phyloP scores from a whole-genome alignment of 129 eudicot genomes.

The sunflower (Helianthus annuus) region DNA sequence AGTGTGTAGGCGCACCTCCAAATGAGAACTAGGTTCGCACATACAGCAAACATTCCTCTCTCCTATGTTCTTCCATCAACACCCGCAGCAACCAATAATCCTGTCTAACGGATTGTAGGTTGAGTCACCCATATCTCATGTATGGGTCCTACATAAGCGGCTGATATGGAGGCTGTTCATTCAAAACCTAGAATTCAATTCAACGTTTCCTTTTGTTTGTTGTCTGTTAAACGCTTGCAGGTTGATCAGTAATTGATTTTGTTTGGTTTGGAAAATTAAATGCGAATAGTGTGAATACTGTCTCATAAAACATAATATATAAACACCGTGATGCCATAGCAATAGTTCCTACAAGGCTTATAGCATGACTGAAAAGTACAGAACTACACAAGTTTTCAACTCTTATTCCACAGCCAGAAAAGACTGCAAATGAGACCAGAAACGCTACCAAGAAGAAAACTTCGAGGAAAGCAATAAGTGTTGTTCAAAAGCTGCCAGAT shows the following conservation, averaged over 20 bases:
- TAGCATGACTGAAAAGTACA: constrained; percentile 18
- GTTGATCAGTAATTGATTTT: not conserved
- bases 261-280: not conserved
- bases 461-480: constrained; percentile 17
- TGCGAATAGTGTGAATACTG: too few relatives aligned
- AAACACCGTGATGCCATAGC: constrained; percentile 10
- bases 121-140: too few relatives aligned
- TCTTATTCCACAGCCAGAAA: constrained; percentile 33
- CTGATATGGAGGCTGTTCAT: not conserved
- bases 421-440: constrained; percentile 34
- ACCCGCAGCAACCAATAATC: not conserved
- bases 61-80: not conserved
- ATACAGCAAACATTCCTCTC: not conserved
- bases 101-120: too few relatives aligned
- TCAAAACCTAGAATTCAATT: not conserved
- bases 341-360: constrained; percentile 24
- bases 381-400: constrained; percentile 16
- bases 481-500: constrained; percentile 22
- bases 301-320: not conserved
- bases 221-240: too few relatives aligned
- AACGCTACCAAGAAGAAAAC: constrained; percentile 16
- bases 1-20: not conserved
- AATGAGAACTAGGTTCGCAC: not conserved
- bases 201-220: not conserved
- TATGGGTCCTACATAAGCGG: too few relatives aligned